These are phyloP conservation scores for Komagataella mondaviorum DNA, from an alignment of 805 yeast species.

Conservation along the genomic window DNA sequence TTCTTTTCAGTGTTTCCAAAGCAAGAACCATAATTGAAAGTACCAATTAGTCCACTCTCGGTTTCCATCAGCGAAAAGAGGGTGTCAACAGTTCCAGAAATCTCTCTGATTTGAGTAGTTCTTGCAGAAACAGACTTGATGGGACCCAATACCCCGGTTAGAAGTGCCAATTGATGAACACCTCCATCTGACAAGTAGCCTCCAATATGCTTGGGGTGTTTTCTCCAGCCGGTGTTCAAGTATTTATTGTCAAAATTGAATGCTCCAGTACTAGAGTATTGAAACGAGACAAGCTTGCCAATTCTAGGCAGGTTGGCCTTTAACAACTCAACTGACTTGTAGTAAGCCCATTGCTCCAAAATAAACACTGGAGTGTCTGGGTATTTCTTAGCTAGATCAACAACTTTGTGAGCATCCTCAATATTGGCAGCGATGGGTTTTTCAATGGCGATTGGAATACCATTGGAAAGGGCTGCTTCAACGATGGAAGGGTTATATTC, in stretches of 20 bases:
- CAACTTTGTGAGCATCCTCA: conserved; percentile 71
- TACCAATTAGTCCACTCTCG: conserved; percentile 57
- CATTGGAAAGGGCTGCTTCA: conserved; percentile 52
- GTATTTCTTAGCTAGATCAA: conserved; percentile 44
- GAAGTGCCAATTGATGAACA: conserved; percentile 84
- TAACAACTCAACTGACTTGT: conserved; percentile 41
- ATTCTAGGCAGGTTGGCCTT: conserved; percentile 51
- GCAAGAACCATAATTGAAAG: conserved; percentile 78
- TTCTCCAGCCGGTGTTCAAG: conserved; percentile 72
- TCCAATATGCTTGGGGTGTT: conserved; percentile 82
- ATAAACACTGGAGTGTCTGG: conserved; percentile 36
- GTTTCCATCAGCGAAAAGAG: conserved; percentile 55
- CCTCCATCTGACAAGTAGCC: conserved; percentile 93
- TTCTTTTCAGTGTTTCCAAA: conserved; percentile 72
- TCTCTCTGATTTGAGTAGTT: conserved; percentile 63
- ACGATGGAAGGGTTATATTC: conserved; percentile 63
- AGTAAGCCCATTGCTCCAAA: conserved; percentile 80
- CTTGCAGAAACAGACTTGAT: conserved; percentile 61
- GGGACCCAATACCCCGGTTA: conserved; percentile 71
- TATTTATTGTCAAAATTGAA: conserved; percentile 50
- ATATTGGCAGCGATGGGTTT: conserved; percentile 88
- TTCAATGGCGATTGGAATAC: conserved; percentile 73
- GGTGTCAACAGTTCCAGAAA: conserved; percentile 74
- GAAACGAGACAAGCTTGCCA: conserved; percentile 60
- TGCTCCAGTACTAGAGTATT: conserved; percentile 64